These are phyloP conservation scores for Verticillium nonalfalfae DNA, from an alignment of 2,329 filamentous ascomycete genomes.

Conservation along the genomic window DNA sequence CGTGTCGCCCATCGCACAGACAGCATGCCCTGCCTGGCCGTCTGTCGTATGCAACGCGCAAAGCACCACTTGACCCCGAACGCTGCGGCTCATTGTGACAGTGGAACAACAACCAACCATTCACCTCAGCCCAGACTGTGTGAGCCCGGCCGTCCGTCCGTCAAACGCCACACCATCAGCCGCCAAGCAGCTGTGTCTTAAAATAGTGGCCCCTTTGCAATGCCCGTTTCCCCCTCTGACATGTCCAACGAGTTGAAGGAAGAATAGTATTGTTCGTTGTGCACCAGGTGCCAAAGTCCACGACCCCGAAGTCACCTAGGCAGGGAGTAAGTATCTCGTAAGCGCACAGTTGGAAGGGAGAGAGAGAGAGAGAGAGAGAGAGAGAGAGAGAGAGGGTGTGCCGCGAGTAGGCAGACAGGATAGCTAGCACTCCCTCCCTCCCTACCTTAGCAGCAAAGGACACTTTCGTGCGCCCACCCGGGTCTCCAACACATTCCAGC, in stretches of 20 bases:
- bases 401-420: no score
- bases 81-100: neutral
- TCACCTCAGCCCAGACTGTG: neutral
- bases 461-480: neutral
- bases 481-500: neutral
- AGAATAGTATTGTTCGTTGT: neutral
- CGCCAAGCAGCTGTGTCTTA: neutral
- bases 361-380: no score
- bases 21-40: neutral
- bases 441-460: neutral
- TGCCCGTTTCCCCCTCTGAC: neutral
- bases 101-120: neutral
- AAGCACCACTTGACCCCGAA: neutral
- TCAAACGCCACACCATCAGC: neutral
- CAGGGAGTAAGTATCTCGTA: no score
- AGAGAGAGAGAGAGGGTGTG: no score
- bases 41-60: neutral
- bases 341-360: no score
- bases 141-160: no score
- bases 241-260: neutral
- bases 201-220: neutral
- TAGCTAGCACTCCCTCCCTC: no score
- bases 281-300: neutral
- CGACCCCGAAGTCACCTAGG: no score
- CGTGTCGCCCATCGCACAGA: neutral